These are phyloP conservation scores for Fusarium sp. DNA, from an alignment of 2,329 filamentous ascomycete species.

Conservation along the genomic window DNA sequence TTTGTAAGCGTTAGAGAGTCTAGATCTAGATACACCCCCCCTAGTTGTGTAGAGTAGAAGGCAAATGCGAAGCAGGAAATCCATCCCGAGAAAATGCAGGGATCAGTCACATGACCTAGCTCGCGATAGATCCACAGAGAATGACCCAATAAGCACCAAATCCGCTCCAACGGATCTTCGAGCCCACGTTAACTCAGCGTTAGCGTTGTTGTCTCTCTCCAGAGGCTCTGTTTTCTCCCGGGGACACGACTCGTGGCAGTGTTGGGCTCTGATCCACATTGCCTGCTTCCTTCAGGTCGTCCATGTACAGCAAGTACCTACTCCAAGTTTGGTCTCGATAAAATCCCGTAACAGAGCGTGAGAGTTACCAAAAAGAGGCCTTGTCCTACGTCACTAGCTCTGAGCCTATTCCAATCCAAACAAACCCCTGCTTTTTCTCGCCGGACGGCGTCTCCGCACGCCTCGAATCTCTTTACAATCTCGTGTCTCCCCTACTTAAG, in stretches of 20 bases:
- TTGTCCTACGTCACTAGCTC: slow-evolving; percentile 1
- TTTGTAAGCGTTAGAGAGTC: slow-evolving; percentile 10
- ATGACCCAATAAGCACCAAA: slow-evolving; percentile 11
- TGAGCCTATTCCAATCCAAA: neutral
- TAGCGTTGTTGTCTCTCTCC: slow-evolving; percentile 30
- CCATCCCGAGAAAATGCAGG: slow-evolving; percentile 1
- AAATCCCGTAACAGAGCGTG: neutral
- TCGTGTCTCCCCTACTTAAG: neutral
- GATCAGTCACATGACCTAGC: slow-evolving; percentile 26
- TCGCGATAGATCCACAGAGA: slow-evolving; percentile 6
- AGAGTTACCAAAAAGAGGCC: neutral
- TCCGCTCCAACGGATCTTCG: slow-evolving; percentile 17
- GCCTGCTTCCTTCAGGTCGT: neutral
- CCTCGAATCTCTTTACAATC: neutral
- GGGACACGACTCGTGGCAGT: neutral
- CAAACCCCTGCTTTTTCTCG: neutral
- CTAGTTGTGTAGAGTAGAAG: neutral
- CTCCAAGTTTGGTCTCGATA: slow-evolving; percentile 1
- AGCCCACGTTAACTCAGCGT: neutral
- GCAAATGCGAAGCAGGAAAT: neutral
- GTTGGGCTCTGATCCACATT: neutral
- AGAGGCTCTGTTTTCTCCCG: slow-evolving; percentile 22
- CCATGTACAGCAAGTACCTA: neutral
- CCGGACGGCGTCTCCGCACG: neutral
- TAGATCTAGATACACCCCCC: neutral